Evolutionary conservation across 805 yeast species (phyloP), one percentile per base, ranked within the genome.

Genomic region (Ascoidea asiatica): DNA sequence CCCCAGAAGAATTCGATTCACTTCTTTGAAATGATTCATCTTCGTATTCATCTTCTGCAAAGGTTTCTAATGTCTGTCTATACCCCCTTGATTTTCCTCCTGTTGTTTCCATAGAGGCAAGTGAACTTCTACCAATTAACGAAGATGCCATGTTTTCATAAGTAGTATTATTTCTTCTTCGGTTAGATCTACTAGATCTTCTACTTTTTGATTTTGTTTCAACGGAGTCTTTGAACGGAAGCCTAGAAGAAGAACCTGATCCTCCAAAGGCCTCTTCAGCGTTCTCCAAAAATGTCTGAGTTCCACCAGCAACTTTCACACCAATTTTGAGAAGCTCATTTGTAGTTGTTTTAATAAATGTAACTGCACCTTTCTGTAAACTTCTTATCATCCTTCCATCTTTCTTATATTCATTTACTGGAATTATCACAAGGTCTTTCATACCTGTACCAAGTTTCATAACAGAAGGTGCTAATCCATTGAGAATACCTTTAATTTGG

Each of bases 381-480:
- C 92, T 76, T 52, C 85, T 66, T 23, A 80, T 65, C 1, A 83
- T 54, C 23, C 86, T 62, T 1, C 89, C 85, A 56, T 85, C 94
- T 52, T 76, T 77, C 46, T 69, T 72, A 52, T 85, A 84, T 48
- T 87, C 95, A 44, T 72, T 69, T 1, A 83, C 60, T 0, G 96
- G 95, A 8, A 83, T 74, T 1, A 77, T 75, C 5, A 88, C 72
- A 43, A 89, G 64, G 43, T 84, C 82, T 49, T 75, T 77, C 42
- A 89, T 70, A 0, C 95, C 95, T 2, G 82, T 70, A 0, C 95
- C 89, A 21, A 90, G 72, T 47, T 81, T 77, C 13, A 84, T 80
- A 21, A 88, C 64, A 0, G 95, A 78, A 0, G 97, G 90, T 0
- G 89, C 81, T 21, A 92, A 63, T 0, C 97, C 98, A 0, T 88